Evolutionary conservation across 805 yeast genomes (phyloP), one percentile per base, ranked within the genome.

Genomic region (Candida odintsovae): DNA sequence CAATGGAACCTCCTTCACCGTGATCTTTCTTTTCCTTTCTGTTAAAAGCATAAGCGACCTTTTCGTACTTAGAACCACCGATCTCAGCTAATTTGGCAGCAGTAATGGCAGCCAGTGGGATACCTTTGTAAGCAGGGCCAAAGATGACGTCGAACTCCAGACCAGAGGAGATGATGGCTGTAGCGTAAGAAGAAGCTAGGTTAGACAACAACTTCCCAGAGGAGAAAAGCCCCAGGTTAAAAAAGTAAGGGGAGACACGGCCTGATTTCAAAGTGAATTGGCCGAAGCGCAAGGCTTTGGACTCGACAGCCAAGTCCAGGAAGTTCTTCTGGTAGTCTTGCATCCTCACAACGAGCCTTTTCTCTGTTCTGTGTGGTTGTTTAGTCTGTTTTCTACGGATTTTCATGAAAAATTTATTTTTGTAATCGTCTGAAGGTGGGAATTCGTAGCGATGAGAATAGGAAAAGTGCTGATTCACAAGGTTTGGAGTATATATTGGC

Each of bases 41-140:
- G 75, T 92, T 92, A 75, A 89, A 92, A n/a, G 97, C 82, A 65
- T 90, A 94, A 40, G 88, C 89, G 42, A 88, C 71, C 50, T 80
- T 65, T 43, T 78, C 80, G 61, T 80, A 90, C 61, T 83, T 82
- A 47, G 77, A 79, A n/a, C 89, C 88, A 49, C 88, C 94, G 55
- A 90, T 73, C 69, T 94, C 98, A 33, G 92, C 94, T 50, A 94
- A 75, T 67, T 94, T 92, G 48, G 94, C 92, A 49, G 86, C 89
- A 15, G 97, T 89, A 51, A 92, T 77, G 5, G 98, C 96, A 44
- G 96, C 95, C 47, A 92, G 75, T 20, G 99, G 95, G 57, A 92
- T 92, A 18, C 99, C 99, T 70, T 94, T 94, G 70, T 92, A 92
- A 25, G 99, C 99, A 11, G 99, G 99, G 8, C 99, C 99, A 62